A percentile compares a stretch with the other conserved stretches of the same genome.
phyloP scores from a whole-genome alignment of 139 green algal genomes.

The Monoraphidium neglectum region DNA sequence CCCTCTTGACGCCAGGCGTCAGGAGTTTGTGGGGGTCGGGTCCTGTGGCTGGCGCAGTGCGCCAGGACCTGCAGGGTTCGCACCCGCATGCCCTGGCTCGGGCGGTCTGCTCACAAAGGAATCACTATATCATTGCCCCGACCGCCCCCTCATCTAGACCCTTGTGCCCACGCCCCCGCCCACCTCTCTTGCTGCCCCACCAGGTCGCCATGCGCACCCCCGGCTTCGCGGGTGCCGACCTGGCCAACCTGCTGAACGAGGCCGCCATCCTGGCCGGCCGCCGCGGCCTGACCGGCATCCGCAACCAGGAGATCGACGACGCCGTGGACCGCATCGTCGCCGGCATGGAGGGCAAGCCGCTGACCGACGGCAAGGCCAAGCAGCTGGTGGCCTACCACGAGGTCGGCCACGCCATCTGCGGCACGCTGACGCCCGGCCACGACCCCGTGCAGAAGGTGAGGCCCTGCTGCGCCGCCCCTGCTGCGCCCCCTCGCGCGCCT shows the following conservation, averaged over 20 bases:
- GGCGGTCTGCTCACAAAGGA: no score
- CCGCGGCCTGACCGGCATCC: conserved; percentile 67
- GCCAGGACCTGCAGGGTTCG: no score
- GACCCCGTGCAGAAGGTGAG: conserved; percentile 96
- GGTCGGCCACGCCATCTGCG: conserved; percentile 98
- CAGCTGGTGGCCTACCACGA: conserved; percentile 95
- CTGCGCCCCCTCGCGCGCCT: background rate
- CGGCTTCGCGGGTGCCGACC: conserved; percentile 93
- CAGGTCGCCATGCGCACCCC: conserved; percentile 83
- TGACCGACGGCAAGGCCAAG: conserved; percentile 98
- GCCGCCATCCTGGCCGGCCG: conserved; percentile 96
- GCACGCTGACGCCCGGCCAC: conserved; percentile 93
- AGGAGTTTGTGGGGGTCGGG: no score
- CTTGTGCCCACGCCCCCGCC: no score
- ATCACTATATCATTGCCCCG: no score
- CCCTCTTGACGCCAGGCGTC: no score
- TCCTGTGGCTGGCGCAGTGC: no score
- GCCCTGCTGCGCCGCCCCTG: no score
- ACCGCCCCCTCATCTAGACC: no score
- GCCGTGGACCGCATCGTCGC: conserved; percentile 91
- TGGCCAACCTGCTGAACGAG: conserved; percentile 99
- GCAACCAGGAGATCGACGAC: conserved; percentile 93
- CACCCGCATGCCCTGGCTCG: no score
- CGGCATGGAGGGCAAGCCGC: conserved; percentile 98
- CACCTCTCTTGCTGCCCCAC: no score